Evolutionary conservation across 352 stramenopile genomes (phyloP).

Genomic region (Phytopythium delawarense): DNA sequence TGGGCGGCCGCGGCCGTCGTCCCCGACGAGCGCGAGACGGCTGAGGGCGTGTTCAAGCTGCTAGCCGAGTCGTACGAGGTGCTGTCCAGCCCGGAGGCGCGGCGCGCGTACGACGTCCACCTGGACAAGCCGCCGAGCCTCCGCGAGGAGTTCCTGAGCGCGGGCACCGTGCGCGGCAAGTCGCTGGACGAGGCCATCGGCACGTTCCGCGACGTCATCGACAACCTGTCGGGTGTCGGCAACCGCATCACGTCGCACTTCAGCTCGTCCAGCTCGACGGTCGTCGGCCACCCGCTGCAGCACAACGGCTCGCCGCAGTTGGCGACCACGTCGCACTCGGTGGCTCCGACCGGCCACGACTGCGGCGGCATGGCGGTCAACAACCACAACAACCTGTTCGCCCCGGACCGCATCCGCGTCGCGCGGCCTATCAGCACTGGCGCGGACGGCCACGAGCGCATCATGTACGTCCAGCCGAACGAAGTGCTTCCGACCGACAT

Average conservation of each 20-base stretch:
- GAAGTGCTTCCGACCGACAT: slow-evolving; percentile 29
- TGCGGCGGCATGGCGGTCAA: slow-evolving; percentile 17
- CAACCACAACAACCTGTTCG: slow-evolving; percentile 85
- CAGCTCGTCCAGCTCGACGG: slow-evolving; percentile 67
- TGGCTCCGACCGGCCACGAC: slow-evolving; percentile 3
- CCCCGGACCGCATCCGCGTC: slow-evolving; percentile 62
- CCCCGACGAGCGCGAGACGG: slow-evolving; percentile 52
- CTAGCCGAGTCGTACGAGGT: slow-evolving; percentile 82
- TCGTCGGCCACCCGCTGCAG: slow-evolving; percentile 54
- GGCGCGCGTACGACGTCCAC: slow-evolving; percentile 52
- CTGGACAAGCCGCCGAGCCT: slow-evolving; percentile 46
- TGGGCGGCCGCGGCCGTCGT: slow-evolving; percentile 37
- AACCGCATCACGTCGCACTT: slow-evolving; percentile 51
- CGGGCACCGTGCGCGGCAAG: slow-evolving; percentile 70
- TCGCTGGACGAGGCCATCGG: slow-evolving; percentile 75
- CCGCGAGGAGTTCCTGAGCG: slow-evolving; percentile 64
- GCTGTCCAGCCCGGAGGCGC: slow-evolving; percentile 50
- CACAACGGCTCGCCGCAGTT: slow-evolving; percentile 15
- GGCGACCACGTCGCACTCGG: slow-evolving; percentile 5
- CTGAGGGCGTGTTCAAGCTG: slow-evolving; percentile 78
- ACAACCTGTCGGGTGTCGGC: slow-evolving; percentile 39
- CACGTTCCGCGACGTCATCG: slow-evolving; percentile 72
- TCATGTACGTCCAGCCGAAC: slow-evolving; percentile 70
- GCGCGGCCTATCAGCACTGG: slow-evolving; percentile 28
- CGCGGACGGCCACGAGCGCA: slow-evolving; percentile 46